Conservation (phyloP, 495 filamentous ascomycete species). For the Platismatia glauca region DNA sequence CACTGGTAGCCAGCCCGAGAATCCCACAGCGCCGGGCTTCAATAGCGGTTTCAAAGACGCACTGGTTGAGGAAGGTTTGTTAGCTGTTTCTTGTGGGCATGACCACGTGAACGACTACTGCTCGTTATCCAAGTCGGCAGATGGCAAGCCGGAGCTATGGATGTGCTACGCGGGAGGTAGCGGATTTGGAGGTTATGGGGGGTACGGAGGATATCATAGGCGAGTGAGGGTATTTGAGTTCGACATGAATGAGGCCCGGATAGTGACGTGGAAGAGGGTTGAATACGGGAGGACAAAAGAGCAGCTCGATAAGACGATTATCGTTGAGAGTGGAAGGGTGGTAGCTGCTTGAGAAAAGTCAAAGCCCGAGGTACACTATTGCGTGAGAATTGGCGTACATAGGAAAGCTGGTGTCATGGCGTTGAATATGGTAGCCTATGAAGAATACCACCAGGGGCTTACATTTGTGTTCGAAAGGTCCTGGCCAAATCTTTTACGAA, state of each 20-base stretch:
- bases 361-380: background rate
- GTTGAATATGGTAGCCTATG: background rate
- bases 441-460: background rate
- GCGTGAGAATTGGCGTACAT: background rate
- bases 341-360: conserved; percentile 27
- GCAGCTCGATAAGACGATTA: conserved; percentile 72
- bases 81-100: conserved; percentile 85
- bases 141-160: conserved; percentile 67
- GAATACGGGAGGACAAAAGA: conserved; percentile 71
- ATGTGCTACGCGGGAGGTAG: conserved; percentile 93
- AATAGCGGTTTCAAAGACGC: conserved; percentile 86
- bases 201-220: conserved; percentile 75
- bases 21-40: conserved; percentile 73
- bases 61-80: conserved; percentile 70
- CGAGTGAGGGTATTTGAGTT: conserved; percentile 84
- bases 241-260: conserved; percentile 76
- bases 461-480: background rate
- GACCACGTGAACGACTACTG: conserved; percentile 98
- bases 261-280: conserved; percentile 85
- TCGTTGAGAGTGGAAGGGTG: conserved; percentile 72
- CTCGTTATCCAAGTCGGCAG: conserved; percentile 49
- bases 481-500: background rate
- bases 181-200: conserved; percentile 91
- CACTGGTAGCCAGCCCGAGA: conserved; percentile 63
- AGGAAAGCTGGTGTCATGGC: background rate